Evolutionary conservation across 1,284 basidiomycete species (phyloP).

Genomic region (Porogramme epimiltina): DNA sequence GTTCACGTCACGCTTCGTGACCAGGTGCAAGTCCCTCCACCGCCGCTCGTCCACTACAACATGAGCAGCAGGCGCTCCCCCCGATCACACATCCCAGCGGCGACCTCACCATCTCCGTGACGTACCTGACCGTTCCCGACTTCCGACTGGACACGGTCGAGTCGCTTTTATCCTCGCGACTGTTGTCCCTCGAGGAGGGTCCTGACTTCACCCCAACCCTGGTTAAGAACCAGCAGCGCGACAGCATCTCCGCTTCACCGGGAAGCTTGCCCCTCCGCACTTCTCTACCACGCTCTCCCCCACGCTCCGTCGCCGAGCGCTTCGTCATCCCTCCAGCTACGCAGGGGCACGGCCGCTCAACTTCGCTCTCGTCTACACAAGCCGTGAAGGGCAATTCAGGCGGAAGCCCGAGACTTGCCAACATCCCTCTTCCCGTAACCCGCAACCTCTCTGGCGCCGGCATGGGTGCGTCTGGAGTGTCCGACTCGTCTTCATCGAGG

Average conservation of each 20-base stretch:
- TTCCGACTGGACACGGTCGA: slow-evolving; percentile 77
- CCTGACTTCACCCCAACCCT: slow-evolving; percentile 67
- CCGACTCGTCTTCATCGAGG: slow-evolving; percentile 42
- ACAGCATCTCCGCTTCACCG: slow-evolving; percentile 48
- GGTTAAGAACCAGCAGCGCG: slow-evolving; percentile 52
- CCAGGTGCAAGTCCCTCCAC: slow-evolving; percentile 43
- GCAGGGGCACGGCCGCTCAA: slow-evolving; percentile 31
- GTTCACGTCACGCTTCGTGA: slow-evolving; percentile 3
- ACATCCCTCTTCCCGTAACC: slow-evolving; percentile 35
- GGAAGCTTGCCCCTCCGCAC: slow-evolving; percentile 45
- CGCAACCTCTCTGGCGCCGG: slow-evolving; percentile 28
- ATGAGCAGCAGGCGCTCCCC: slow-evolving; percentile 57
- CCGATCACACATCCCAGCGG: slow-evolving; percentile 70
- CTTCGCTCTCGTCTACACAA: slow-evolving; percentile 33
- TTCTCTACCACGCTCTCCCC: slow-evolving; percentile 45
- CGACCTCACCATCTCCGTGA: slow-evolving; percentile 56
- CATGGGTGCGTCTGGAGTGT: slow-evolving; percentile 35
- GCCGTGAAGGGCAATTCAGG: slow-evolving; percentile 32
- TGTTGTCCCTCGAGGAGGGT: slow-evolving; percentile 62
- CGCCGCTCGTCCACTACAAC: slow-evolving; percentile 45
- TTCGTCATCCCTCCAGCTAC: slow-evolving; percentile 56
- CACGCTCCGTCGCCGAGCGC: slow-evolving; percentile 51
- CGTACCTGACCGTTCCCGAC: slow-evolving; percentile 64
- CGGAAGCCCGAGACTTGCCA: slow-evolving; percentile 33
- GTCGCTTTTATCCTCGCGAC: slow-evolving; percentile 69